Evolutionary conservation across 208 protist genomes (phyloP), one percentile per base, ranked within the genome.

Genomic region (Herpetomonas samuelpessoai): DNA sequence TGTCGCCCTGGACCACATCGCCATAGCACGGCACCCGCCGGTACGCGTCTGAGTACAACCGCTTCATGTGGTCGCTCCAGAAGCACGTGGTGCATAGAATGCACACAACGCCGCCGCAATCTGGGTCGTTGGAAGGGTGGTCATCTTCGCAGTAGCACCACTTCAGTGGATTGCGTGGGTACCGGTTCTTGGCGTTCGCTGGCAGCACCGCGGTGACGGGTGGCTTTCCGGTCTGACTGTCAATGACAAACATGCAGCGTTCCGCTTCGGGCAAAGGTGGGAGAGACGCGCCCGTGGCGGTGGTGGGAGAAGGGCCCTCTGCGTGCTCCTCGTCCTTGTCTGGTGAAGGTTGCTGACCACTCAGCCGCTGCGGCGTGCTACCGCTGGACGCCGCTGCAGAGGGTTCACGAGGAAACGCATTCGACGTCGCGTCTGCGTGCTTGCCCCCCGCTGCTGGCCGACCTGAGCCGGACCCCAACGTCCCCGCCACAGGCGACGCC

Each of bases 111-210:
- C 84, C 83, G 26, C 75, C 82, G 39, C 72, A 76, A 14, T 92
- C 82, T 0, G 87, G 63, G 46, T 86, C 82, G 55, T 92, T 80
- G 4, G 53, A 62, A 4, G 79, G 77, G 44, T 80, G 52, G 3
- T 81, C 60, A 0, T 81, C 78, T 47, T 81, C 68, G 65, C 87
- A 94, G 68, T 88, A 91, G 67, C 88, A 94, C 88, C 88, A 94
- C 27, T 73, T 71, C 18, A 68, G 22, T 26, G 81, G 29, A 12
- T 79, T 59, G 31, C 88, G 84, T n/a, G 88, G 88, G 65, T 94
- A 92, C 45, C 80, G 72, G 63, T 94, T 94, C 48, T 62, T 54
- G 16, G 65, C 56, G 61, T 94, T 94, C 3, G 39, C 24, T 0
- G 88, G 88, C 49, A 94, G 31, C 3, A 86, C 52, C 18, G 66